phyloP scores from a whole-genome alignment of 768 basidiomycete genomes.

The Arthromyces matolae region DNA sequence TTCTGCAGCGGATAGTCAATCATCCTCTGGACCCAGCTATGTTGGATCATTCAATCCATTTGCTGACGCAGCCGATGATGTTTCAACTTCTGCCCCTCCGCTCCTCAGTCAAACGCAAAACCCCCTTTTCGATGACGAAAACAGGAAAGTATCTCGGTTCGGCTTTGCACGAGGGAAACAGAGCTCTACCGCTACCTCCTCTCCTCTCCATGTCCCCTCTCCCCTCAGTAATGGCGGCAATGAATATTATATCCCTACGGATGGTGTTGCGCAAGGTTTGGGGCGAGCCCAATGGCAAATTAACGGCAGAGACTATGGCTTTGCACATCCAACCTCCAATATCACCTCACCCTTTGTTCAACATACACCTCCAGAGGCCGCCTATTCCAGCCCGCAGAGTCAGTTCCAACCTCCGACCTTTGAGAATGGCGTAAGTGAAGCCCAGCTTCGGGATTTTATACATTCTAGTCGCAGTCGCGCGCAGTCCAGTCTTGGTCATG shows the following conservation, averaged over 20 bases:
- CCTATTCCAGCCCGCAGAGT: conserved; percentile 32
- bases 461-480: conserved; percentile 63
- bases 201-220: conserved; percentile 54
- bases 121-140: conserved; percentile 55
- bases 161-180: conserved; percentile 75
- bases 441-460: conserved; percentile 74
- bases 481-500: conserved; percentile 20
- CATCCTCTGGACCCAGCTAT: conserved; percentile 51
- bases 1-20: conserved; percentile 40
- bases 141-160: conserved; percentile 73
- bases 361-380: conserved; percentile 42
- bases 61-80: conserved; percentile 55
- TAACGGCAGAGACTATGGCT: conserved; percentile 39
- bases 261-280: conserved; percentile 30
- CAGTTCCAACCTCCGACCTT: conserved; percentile 62
- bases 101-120: conserved; percentile 26
- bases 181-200: conserved; percentile 53
- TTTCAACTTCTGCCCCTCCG: conserved; percentile 29
- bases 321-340: conserved; percentile 31
- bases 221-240: conserved; percentile 46
- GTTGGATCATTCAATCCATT: conserved; percentile 82
- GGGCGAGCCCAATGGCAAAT: conserved; percentile 40
- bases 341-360: conserved; percentile 45
- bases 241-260: conserved; percentile 38
- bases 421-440: conserved; percentile 59